Percentiles rank a stretch among this genome's conserved stretches.
These are phyloP conservation scores for Boletus rubescentipes DNA, from an alignment of 768 basidiomycete species.

Conservation along the genomic window DNA sequence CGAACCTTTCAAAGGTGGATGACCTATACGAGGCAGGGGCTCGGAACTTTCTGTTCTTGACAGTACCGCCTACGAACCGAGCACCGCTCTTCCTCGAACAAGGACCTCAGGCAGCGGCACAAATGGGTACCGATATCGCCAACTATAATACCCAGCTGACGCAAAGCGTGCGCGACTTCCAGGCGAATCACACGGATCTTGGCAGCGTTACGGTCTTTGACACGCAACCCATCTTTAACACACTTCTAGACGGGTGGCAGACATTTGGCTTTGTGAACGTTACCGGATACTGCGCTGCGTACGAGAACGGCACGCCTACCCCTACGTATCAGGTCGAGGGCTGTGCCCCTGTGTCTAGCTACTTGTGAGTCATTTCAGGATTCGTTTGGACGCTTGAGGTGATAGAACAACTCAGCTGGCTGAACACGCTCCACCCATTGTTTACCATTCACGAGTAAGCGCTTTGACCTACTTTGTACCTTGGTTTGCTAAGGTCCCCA, in stretches of 20 bases:
- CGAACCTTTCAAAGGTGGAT: slow-evolving; percentile 15
- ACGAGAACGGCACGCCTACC: slow-evolving; percentile 55
- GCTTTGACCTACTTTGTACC: not conserved
- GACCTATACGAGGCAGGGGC: slow-evolving; percentile 42
- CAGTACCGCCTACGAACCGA: slow-evolving; percentile 58
- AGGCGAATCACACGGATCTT: slow-evolving; percentile 40
- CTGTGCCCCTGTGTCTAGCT: slow-evolving; percentile 62
- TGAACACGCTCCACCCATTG: slow-evolving; percentile 59
- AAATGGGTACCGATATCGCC: slow-evolving; percentile 37
- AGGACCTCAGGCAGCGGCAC: slow-evolving; percentile 27
- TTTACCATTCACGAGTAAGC: slow-evolving; percentile 63
- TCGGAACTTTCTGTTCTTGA: slow-evolving; percentile 62
- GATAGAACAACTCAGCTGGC: slow-evolving; percentile 42
- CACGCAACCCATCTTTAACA: slow-evolving; percentile 58
- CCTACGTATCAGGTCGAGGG: slow-evolving; percentile 52
- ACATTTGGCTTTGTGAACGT: slow-evolving; percentile 57
- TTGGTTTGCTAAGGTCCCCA: not conserved
- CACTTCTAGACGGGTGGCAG: slow-evolving; percentile 49
- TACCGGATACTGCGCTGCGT: slow-evolving; percentile 59
- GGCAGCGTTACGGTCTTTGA: slow-evolving; percentile 51
- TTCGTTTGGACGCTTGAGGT: not conserved
- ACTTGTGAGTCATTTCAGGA: slow-evolving; percentile 49
- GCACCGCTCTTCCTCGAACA: slow-evolving; percentile 51
- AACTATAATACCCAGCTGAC: slow-evolving; percentile 53
- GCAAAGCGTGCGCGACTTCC: slow-evolving; percentile 39